A percentile compares a stretch with the other conserved stretches of the same genome.
Conservation (phyloP, 805 yeast genomes). For the Candida ovalis region DNA sequence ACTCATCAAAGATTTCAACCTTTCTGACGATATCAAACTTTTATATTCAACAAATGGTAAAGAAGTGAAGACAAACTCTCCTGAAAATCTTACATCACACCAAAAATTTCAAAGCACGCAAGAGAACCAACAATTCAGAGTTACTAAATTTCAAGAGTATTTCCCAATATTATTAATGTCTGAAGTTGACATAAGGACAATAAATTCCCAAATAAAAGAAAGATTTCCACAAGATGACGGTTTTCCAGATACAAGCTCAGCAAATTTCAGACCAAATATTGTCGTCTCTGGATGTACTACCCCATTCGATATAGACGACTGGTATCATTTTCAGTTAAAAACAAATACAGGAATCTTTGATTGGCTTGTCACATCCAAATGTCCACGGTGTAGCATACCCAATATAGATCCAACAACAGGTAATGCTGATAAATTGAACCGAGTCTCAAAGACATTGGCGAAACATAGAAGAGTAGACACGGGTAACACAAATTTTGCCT, state of each 20-base stretch:
- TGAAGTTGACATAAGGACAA: constrained; percentile 17
- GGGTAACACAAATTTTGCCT: constrained; percentile 13
- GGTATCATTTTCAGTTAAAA: constrained; percentile 18
- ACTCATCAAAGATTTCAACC: constrained; percentile 10
- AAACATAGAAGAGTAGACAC: constrained; percentile 22
- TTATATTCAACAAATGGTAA: constrained; percentile 23
- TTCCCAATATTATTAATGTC: constrained; percentile 24
- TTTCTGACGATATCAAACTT: constrained; percentile 13
- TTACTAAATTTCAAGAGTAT: constrained; percentile 26
- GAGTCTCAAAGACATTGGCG: constrained; percentile 20
- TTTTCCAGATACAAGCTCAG: constrained; percentile 1
- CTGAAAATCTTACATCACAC: constrained; percentile 7
- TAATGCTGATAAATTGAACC: constrained; percentile 9
- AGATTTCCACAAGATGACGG: constrained; percentile 3
- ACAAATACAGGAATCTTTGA: constrained; percentile 7
- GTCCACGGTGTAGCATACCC: constrained; percentile 27
- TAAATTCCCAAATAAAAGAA: constrained; percentile 9
- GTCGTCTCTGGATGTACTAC: constrained; percentile 9
- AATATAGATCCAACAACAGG: constrained; percentile 21
- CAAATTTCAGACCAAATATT: constrained; percentile 24
- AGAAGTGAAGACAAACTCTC: constrained; percentile 23
- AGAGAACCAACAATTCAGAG: constrained; percentile 12
- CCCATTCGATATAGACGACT: constrained; percentile 23
- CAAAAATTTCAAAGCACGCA: constrained; percentile 4
- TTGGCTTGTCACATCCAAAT: constrained; percentile 26